phyloP scores from a whole-genome alignment of 495 filamentous ascomycete species.

The Penicillium samsonianum region DNA sequence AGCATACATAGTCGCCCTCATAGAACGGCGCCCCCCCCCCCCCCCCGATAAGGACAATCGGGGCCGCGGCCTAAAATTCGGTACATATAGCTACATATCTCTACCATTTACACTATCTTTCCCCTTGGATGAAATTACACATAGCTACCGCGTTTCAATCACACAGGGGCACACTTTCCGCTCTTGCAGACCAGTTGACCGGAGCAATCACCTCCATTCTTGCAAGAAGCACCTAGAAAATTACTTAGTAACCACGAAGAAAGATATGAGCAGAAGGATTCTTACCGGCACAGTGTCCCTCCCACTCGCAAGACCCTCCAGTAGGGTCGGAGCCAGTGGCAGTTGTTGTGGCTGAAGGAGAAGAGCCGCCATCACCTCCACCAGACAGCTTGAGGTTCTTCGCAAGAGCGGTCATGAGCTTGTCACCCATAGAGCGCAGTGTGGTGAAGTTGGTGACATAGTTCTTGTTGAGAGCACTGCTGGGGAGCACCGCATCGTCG shows the following conservation, averaged over 20 bases:
- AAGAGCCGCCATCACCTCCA: neutral
- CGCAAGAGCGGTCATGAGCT: constrained; percentile 40
- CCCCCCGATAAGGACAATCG: too few species aligned
- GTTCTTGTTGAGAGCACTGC: constrained; percentile 32
- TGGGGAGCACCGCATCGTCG: constrained; percentile 30
- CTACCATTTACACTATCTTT: neutral
- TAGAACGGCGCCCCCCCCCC: too few species aligned
- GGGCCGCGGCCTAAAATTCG: too few species aligned
- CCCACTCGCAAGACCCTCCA: constrained; percentile 19
- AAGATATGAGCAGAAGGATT: neutral
- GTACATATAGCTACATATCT: neutral
- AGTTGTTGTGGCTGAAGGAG: constrained; percentile 7
- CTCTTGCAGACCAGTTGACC: constrained; percentile 20
- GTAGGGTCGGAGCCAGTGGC: constrained; percentile 1
- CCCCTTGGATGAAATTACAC: too few species aligned
- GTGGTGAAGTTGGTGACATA: constrained; percentile 41
- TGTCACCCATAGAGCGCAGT: constrained; percentile 37
- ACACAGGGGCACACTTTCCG: constrained; percentile 22
- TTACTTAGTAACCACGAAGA: neutral
- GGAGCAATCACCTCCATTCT: constrained; percentile 22
- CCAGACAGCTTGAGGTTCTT: constrained; percentile 24
- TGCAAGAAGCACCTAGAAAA: constrained; percentile 25
- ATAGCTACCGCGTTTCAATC: neutral
- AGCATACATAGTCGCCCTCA: too few species aligned
- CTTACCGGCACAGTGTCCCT: constrained; percentile 28